Base-by-base conservation (phyloP, 2,329 filamentous ascomycete genomes). In the Fusarium palustre region DNA sequence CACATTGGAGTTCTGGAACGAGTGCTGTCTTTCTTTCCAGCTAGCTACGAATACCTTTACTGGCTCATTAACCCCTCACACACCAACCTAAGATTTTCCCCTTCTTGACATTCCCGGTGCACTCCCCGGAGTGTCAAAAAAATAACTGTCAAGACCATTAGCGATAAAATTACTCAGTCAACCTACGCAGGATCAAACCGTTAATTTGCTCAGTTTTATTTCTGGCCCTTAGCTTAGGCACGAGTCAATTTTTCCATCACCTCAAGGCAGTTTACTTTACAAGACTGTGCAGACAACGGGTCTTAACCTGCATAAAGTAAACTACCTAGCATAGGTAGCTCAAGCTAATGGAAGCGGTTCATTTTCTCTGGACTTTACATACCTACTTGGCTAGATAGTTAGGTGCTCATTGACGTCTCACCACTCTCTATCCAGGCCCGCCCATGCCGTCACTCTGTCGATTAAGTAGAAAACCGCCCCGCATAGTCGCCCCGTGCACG, bases 371-470 rank as follows among this genome's bases (percentile, higher is more conserved):
- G 28, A 62, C 34, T 68, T 47, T 63, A 64, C 12, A 31, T 46
- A 18, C 3, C 2, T 31, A n/a, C n/a, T n/a, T n/a, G n/a, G n/a
- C n/a, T n/a, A n/a, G n/a, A n/a, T n/a, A 31, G 13, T 7, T 34
- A 25, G 58, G 39, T 63, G 58, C 49, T 68, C 30, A 53, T 68
- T 62, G 64, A 70, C 53, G 42, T 68, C 67, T 72, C 33, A 54
- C 49, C 13, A 46, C 43, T 46, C 28, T 67, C 55, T 66, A 62
- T 55, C 52, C 63, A 49, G 46, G 57, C 28, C 22, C 57, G 46
- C 34, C n/a, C 57, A 74, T 75, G 71, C 72, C 71, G 72, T 73
- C 71, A 74, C 72, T 71, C 57, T 58, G 61, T 64, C 59, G 63
- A 68, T 72, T 72, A 71, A 66, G 61, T 47, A 70, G 64, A 68